These are phyloP conservation scores for Vachellia pachyceras DNA, from an alignment of 306 rosid species.

Conservation along the genomic window DNA sequence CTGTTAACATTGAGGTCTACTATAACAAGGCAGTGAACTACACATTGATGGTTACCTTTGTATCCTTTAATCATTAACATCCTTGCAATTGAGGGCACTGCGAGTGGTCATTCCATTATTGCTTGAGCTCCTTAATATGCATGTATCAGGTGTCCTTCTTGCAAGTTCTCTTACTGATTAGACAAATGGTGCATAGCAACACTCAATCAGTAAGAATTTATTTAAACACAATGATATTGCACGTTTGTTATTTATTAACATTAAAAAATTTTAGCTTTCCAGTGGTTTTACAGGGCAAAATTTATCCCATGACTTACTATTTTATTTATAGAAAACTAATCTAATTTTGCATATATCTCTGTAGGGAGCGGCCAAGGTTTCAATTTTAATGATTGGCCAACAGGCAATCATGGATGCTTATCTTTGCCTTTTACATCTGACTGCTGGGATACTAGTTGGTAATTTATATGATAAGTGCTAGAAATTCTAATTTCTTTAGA, in stretches of 20 bases:
- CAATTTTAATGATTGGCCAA: slow-evolving; percentile 92
- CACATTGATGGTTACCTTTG: slow-evolving; percentile 99
- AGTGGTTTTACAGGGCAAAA: slow-evolving; percentile 1
- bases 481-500: slow-evolving; percentile 20
- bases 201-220: slow-evolving; percentile 85
- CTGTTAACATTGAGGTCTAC: slow-evolving; percentile 89
- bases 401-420: slow-evolving; percentile 99
- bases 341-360: slow-evolving; percentile 36
- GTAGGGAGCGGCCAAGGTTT: slow-evolving; percentile 98
- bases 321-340: slow-evolving; percentile 2
- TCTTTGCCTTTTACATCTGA: slow-evolving; percentile 93
- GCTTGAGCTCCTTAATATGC: slow-evolving; percentile 59
- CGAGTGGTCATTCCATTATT: slow-evolving; percentile 32
- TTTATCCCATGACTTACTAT: slow-evolving; percentile 3
- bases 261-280: neutral
- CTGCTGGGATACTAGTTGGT: slow-evolving; percentile 99
- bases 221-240: slow-evolving; percentile 27
- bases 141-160: slow-evolving; percentile 81
- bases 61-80: slow-evolving; percentile 64
- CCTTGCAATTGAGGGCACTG: slow-evolving; percentile 26
- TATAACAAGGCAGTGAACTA: slow-evolving; percentile 97
- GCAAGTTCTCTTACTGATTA: slow-evolving; percentile 95
- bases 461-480: slow-evolving; percentile 34
- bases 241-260: slow-evolving; percentile 25
- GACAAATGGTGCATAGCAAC: slow-evolving; percentile 99